Percentiles rank a stretch among this genome's conserved stretches.
Evolutionary conservation across 2,329 filamentous ascomycete species (phyloP).

Genomic region (Phialemoniopsis sp.): DNA sequence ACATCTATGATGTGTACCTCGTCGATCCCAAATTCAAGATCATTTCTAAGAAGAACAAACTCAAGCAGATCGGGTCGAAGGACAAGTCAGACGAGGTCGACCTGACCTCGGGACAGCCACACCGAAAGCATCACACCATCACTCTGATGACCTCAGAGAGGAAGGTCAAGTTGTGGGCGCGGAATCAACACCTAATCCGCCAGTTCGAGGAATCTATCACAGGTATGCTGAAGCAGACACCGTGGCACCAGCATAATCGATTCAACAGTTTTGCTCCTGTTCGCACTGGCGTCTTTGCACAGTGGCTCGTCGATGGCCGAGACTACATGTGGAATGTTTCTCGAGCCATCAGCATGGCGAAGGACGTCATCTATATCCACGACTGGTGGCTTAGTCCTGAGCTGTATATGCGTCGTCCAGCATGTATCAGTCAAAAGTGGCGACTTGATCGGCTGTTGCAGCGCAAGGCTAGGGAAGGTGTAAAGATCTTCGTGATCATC

Average conservation of each 20-base stretch:
- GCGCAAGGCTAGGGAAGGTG: conserved; percentile 87
- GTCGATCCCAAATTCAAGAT: conserved; percentile 86
- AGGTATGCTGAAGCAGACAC: conserved; percentile 77
- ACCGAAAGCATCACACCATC: conserved; percentile 72
- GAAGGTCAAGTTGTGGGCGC: conserved; percentile 84
- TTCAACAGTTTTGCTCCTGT: conserved; percentile 95
- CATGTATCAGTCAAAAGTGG: conserved; percentile 98
- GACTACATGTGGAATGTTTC: conserved; percentile 99
- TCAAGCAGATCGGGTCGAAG: conserved; percentile 49
- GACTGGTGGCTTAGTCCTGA: conserved; percentile 97
- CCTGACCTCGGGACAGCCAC: conserved; percentile 27
- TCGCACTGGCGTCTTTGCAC: conserved; percentile 78
- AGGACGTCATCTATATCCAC: conserved; percentile 97
- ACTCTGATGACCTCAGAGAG: conserved; percentile 89
- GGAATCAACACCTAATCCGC: conserved; percentile 81
- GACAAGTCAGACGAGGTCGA: conserved; percentile 43
- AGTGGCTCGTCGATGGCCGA: conserved; percentile 94
- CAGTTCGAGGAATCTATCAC: conserved; percentile 94
- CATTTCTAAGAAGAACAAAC: conserved; percentile 63
- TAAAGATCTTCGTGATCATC: conserved; percentile 96
- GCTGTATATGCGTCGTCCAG: conserved; percentile 88
- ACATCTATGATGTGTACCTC: conserved; percentile 98
- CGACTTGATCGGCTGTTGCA: conserved; percentile 89
- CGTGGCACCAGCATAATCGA: conserved; percentile 79
- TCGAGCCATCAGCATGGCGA: conserved; percentile 91